Conservation (phyloP, 768 basidiomycete genomes). For the Floccularia luteovirens region DNA sequence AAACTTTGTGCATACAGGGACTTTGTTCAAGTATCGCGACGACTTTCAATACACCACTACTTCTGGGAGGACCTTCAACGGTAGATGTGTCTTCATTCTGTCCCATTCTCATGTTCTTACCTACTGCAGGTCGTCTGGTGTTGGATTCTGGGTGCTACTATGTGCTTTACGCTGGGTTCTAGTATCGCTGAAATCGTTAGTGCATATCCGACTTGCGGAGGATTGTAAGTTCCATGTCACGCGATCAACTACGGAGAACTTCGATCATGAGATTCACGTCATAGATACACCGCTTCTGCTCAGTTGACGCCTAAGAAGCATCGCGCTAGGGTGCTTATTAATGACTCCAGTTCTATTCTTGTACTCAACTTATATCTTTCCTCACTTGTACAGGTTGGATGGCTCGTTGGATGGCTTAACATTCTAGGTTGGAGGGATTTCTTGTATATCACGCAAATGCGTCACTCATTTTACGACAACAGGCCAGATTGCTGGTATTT, state of each 20-base stretch:
- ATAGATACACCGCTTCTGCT: constrained; percentile 76
- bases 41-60: constrained; percentile 69
- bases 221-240: constrained; percentile 37
- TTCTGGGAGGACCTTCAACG: constrained; percentile 62
- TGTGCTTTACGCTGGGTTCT: constrained; percentile 70
- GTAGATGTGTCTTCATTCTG: constrained; percentile 24
- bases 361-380: constrained; percentile 4
- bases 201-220: constrained; percentile 69
- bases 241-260: neutral
- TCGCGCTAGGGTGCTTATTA: constrained; percentile 47
- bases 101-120: constrained; percentile 2
- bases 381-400: constrained; percentile 51
- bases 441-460: neutral
- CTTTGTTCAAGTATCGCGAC: constrained; percentile 73
- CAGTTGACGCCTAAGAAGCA: constrained; percentile 57
- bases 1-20: constrained; percentile 20
- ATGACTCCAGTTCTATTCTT: neutral
- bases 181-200: constrained; percentile 75
- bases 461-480: constrained; percentile 1
- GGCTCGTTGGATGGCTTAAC: constrained; percentile 82
- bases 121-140: constrained; percentile 51
- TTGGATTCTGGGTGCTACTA: constrained; percentile 64
- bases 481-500: constrained; percentile 78
- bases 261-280: neutral
- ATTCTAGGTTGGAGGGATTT: constrained; percentile 45